phyloP scores from a whole-genome alignment of 306 rosid genomes.

The Vigna trinervia region DNA sequence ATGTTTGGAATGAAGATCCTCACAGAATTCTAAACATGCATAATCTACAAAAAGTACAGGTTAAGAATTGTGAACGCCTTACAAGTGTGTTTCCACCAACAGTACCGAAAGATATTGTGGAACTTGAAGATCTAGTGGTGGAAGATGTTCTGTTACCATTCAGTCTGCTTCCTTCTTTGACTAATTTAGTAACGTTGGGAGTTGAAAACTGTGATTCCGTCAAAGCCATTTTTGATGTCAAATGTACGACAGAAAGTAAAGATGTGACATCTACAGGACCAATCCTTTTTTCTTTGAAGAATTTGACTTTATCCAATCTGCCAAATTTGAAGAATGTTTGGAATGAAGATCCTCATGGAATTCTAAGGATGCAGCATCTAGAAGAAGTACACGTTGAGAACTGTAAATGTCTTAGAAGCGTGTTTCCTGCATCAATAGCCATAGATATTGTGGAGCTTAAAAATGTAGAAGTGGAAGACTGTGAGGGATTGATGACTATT shows the following conservation, averaged over 20 bases:
- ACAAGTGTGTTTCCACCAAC: constrained; percentile 38
- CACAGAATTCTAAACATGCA: too few species aligned
- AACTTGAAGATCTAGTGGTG: background rate
- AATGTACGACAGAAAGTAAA: too few species aligned
- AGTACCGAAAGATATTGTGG: constrained; percentile 12
- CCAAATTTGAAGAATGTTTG: too few species aligned
- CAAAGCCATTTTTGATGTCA: too few species aligned
- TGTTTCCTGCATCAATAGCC: constrained; percentile 40
- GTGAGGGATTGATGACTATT: background rate
- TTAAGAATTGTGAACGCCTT: constrained; percentile 17
- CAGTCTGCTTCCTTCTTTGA: too few species aligned
- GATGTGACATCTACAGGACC: too few species aligned
- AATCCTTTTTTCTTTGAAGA: too few species aligned
- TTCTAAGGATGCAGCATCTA: background rate
- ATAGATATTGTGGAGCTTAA: constrained; percentile 27
- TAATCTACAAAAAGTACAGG: background rate
- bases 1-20: too few species aligned
- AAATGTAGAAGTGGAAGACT: background rate
- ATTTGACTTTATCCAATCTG: too few species aligned
- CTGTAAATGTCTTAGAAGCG: constrained; percentile 25
- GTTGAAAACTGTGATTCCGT: too few species aligned
- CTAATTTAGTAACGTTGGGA: too few species aligned
- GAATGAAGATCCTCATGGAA: too few species aligned
- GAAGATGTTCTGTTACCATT: background rate
- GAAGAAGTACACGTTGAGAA: background rate